phyloP scores from a whole-genome alignment of 176 grass and related monocot genomes.

The Oryza longistaminata region DNA sequence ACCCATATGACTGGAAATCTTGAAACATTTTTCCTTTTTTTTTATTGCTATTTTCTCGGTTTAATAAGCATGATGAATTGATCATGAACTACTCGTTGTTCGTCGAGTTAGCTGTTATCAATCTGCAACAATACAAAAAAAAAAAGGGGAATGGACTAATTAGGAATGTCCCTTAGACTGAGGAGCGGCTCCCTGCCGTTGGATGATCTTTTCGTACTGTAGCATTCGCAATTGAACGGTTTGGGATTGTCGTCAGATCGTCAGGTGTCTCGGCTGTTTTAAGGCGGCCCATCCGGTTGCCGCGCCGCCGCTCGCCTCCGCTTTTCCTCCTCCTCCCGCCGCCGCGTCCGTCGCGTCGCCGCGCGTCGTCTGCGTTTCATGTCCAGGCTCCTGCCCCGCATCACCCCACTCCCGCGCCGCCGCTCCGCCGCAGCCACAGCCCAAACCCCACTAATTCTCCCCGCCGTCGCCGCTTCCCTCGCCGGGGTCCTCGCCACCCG shows the following conservation, averaged over 20 bases:
- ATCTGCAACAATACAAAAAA: too few relatives aligned
- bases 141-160: too few relatives aligned
- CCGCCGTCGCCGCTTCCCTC: slow-evolving; percentile 31
- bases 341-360: not conserved
- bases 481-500: slow-evolving; percentile 41
- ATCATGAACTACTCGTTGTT: not conserved
- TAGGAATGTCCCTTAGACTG: not conserved
- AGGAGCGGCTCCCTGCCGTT: too few relatives aligned
- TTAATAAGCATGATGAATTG: not conserved
- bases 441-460: not conserved
- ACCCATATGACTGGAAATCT: too few relatives aligned
- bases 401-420: slow-evolving; percentile 22
- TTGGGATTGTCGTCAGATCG: not conserved
- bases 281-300: not conserved
- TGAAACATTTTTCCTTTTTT: not conserved
- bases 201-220: too few relatives aligned
- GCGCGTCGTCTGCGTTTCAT: slow-evolving; percentile 19
- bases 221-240: too few relatives aligned
- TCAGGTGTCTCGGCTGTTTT: not conserved
- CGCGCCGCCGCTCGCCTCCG: too few relatives aligned
- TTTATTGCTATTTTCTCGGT: not conserved
- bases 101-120: not conserved
- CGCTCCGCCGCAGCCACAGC: not conserved
- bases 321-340: not conserved
- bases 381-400: slow-evolving; percentile 40